Evolutionary conservation across 768 basidiomycete genomes (phyloP).

Genomic region (Scleroderma bovista): DNA sequence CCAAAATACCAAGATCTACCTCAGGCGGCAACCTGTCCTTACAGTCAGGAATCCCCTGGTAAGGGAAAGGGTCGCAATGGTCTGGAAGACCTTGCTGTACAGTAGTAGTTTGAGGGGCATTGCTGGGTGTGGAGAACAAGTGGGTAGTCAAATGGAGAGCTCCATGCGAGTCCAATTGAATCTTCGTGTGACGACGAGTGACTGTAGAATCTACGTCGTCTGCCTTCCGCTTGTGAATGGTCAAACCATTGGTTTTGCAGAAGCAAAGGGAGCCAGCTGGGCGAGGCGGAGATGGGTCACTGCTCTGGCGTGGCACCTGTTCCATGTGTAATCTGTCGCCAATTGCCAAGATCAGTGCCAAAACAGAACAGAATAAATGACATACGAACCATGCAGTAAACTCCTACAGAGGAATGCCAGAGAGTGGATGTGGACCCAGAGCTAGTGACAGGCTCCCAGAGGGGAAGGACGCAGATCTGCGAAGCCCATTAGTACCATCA

Average conservation of each 20-base stretch:
- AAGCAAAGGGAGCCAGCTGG: neutral
- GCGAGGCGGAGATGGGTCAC: neutral
- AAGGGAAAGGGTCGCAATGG: neutral
- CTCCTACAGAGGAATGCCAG: too few species aligned
- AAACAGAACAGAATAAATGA: neutral
- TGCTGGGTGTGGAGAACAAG: neutral
- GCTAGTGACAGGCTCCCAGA: too few species aligned
- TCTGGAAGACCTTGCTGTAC: neutral
- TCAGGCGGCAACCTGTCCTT: neutral
- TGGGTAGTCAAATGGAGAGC: neutral
- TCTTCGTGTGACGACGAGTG: neutral
- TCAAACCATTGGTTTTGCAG: neutral
- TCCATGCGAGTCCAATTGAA: neutral
- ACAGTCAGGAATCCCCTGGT: neutral
- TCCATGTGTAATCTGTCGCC: neutral
- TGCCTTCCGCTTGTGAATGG: neutral
- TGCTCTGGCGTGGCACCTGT: neutral
- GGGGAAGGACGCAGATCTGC: too few species aligned
- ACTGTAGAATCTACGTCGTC: neutral
- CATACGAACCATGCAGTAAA: neutral
- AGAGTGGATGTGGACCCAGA: too few species aligned
- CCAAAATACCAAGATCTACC: neutral
- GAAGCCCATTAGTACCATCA: too few species aligned
- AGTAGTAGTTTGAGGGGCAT: neutral
- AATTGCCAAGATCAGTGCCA: too few species aligned